Evolutionary conservation across 148 eudicot genomes (phyloP).

Genomic region (Bassia scoparia): DNA sequence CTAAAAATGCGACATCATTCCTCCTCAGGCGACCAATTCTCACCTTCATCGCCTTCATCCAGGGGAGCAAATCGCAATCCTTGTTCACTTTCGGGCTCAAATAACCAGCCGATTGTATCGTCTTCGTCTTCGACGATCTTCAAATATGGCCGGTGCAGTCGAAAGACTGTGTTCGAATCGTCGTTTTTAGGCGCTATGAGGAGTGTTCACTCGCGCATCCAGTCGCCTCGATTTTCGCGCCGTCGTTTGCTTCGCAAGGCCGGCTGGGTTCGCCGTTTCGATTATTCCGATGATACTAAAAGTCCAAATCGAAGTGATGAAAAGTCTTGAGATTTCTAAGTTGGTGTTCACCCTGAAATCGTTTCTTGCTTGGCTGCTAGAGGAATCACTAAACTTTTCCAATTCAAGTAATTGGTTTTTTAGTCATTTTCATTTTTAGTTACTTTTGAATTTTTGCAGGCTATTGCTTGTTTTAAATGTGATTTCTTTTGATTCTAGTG

Average conservation of each 20-base stretch:
- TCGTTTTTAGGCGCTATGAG: slow-evolving; percentile 1
- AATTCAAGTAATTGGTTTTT: slow-evolving; percentile 54
- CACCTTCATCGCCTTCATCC: slow-evolving; percentile 12
- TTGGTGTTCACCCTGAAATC: slow-evolving; percentile 54
- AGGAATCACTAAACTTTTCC: slow-evolving; percentile 89
- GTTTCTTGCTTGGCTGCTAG: slow-evolving; percentile 48
- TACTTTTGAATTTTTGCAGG: not conserved
- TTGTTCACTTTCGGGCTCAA: slow-evolving; percentile 11
- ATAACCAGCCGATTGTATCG: not conserved
- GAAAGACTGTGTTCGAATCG: not conserved
- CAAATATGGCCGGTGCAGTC: too few species aligned
- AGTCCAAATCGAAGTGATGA: slow-evolving; percentile 28
- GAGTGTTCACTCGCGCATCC: slow-evolving; percentile 19
- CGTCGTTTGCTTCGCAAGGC: slow-evolving; percentile 28
- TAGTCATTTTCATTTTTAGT: too few species aligned
- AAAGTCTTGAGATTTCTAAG: slow-evolving; percentile 68
- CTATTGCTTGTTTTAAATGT: not conserved
- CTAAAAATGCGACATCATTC: slow-evolving; percentile 27
- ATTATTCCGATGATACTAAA: slow-evolving; percentile 40
- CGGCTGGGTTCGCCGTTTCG: slow-evolving; percentile 45
- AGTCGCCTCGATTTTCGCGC: slow-evolving; percentile 29
- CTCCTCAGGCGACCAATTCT: slow-evolving; percentile 24
- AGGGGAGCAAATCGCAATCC: slow-evolving; percentile 25
- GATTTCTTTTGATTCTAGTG: not conserved
- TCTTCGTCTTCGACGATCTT: not conserved